These are phyloP conservation scores for Nakazawaea holstii DNA, from an alignment of 805 yeast genomes.

Conservation along the genomic window DNA sequence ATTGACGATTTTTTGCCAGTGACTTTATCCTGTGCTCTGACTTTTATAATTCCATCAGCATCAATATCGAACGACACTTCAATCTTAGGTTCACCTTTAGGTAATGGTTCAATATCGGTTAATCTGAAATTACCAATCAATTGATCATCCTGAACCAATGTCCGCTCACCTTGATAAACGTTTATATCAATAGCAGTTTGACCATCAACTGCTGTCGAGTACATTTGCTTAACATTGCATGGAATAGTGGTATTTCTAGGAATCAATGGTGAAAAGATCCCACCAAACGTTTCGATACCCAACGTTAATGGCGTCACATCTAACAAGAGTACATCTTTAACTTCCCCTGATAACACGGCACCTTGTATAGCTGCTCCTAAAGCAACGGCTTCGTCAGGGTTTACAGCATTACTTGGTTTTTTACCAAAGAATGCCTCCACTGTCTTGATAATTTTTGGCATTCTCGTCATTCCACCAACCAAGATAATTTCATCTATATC, in stretches of 20 bases:
- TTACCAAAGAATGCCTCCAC: conserved; percentile 74
- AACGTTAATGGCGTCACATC: conserved; percentile 87
- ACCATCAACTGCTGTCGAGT: conserved; percentile 93
- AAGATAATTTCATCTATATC: conserved; percentile 76
- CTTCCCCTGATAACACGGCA: conserved; percentile 93
- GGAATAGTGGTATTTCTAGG: conserved; percentile 92
- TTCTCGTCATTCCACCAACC: conserved; percentile 90
- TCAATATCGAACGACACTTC: conserved; percentile 93
- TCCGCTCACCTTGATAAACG: conserved; percentile 98
- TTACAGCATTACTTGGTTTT: conserved; percentile 85
- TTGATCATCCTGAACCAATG: conserved; percentile 91
- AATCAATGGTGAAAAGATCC: conserved; percentile 85
- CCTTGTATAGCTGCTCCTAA: conserved; percentile 98
- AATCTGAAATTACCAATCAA: conserved; percentile 91
- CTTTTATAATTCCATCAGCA: conserved; percentile 96
- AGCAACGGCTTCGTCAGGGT: conserved; percentile 94
- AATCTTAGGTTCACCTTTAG: conserved; percentile 85
- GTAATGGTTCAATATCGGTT: conserved; percentile 85
- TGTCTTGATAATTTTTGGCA: conserved; percentile 81
- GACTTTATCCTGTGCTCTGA: conserved; percentile 89
- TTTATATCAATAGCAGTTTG: conserved; percentile 93
- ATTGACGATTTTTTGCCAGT: conserved; percentile 91
- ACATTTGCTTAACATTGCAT: conserved; percentile 87
- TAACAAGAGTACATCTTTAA: conserved; percentile 81
- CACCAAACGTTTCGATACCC: conserved; percentile 97